Evolutionary conservation across 2,329 filamentous ascomycete species (phyloP).

Genomic region (Neonectria neomacrospora): DNA sequence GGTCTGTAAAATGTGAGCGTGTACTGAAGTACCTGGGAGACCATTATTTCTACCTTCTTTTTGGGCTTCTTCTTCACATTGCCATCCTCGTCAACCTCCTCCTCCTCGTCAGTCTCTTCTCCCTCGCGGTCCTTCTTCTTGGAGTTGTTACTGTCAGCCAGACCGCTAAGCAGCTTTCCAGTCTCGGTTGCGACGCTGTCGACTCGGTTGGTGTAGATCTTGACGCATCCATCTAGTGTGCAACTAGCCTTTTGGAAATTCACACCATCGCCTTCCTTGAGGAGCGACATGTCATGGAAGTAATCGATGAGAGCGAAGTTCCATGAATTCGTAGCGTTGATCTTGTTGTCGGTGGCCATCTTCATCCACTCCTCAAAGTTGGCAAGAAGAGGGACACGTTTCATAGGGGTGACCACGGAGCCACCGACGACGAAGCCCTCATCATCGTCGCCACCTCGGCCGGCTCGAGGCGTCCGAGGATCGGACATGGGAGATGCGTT

Average conservation of each 20-base stretch:
- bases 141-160: conserved; percentile 86
- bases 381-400: conserved; percentile 92
- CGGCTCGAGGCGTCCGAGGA: conserved; percentile 62
- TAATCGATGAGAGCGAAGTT: conserved; percentile 99
- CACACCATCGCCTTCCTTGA: conserved; percentile 95
- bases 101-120: conserved; percentile 73
- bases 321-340: conserved; percentile 98
- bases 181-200: conserved; percentile 99
- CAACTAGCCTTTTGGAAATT: conserved; percentile 99
- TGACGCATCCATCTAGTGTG: conserved; percentile 96
- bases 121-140: conserved; percentile 77
- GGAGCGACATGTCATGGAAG: conserved; percentile 97
- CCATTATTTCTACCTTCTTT: conserved; percentile 71
- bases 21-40: background rate
- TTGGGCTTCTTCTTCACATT: conserved; percentile 71
- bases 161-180: conserved; percentile 89
- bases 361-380: conserved; percentile 99
- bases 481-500: conserved; percentile 67
- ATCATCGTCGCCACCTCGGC: conserved; percentile 57
- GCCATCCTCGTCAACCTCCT: conserved; percentile 72
- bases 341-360: conserved; percentile 99
- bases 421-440: conserved; percentile 75
- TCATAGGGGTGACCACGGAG: conserved; percentile 89
- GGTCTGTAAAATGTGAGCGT: conserved; percentile 53
- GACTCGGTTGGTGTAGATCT: conserved; percentile 98